Evolutionary conservation across 352 stramenopile species (phyloP).

Genomic region (Bremia lactucae): DNA sequence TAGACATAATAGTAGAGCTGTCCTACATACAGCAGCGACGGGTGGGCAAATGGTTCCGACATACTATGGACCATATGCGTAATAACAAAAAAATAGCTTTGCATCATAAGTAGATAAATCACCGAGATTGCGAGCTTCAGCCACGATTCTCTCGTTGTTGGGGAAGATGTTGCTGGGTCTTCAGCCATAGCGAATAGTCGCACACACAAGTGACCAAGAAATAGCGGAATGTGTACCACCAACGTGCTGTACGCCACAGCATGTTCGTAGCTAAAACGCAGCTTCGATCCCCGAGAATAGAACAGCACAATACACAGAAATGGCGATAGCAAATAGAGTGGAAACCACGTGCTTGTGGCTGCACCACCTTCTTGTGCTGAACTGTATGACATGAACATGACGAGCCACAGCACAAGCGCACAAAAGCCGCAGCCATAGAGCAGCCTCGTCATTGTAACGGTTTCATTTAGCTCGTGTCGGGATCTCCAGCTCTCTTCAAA

Average conservation of each 20-base stretch:
- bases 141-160: conserved; percentile 32
- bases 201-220: conserved; percentile 73
- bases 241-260: conserved; percentile 62
- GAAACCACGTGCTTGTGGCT: conserved; percentile 38
- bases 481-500: conserved; percentile 4
- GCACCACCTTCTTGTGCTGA: conserved; percentile 18
- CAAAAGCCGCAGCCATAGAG: conserved; percentile 34
- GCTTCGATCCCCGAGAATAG: conserved; percentile 24
- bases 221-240: conserved; percentile 70
- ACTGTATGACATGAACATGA: conserved; percentile 66
- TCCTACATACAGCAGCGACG: conserved; percentile 72
- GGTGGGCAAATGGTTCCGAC: conserved; percentile 70
- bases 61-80: conserved; percentile 74
- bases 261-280: conserved; percentile 50
- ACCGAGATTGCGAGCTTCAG: conserved; percentile 69
- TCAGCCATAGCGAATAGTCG: conserved; percentile 60
- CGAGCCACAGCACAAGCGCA: conserved; percentile 38
- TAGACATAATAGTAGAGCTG: conserved; percentile 85
- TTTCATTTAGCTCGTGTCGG: conserved; percentile 14
- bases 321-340: conserved; percentile 50
- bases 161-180: conserved; percentile 16
- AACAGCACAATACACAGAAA: conserved; percentile 51
- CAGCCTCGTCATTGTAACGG: conserved; percentile 19
- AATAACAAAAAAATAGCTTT: conserved; percentile 79
- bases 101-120: conserved; percentile 70